Evolutionary conservation across 2,329 filamentous ascomycete species (phyloP).

Genomic region (Xylariaceae sp.): DNA sequence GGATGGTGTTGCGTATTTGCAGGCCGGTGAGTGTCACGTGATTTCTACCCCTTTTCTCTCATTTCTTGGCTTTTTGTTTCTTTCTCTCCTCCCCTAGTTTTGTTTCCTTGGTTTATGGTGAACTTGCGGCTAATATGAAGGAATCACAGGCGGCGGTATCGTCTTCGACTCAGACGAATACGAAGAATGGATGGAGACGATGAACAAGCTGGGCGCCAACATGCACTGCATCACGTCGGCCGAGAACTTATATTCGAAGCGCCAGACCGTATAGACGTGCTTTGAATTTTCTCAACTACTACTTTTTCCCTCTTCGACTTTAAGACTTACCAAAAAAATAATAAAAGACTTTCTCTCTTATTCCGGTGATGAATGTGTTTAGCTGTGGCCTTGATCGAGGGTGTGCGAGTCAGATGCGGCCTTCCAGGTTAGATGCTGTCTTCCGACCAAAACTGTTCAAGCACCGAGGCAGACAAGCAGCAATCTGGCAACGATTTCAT

Average conservation of each 20-base stretch:
- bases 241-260: conserved; percentile 56
- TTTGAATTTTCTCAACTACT: too few relatives aligned
- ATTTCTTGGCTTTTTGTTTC: background rate
- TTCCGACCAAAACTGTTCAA: too few relatives aligned
- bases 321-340: too few relatives aligned
- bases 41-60: conserved; percentile 1
- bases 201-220: conserved; percentile 88
- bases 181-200: conserved; percentile 93
- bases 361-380: too few relatives aligned
- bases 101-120: background rate
- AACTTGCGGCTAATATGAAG: conserved; percentile 1
- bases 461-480: too few relatives aligned
- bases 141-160: conserved; percentile 65
- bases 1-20: conserved; percentile 84
- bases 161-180: conserved; percentile 88
- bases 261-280: conserved; percentile 27
- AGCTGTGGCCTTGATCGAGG: too few relatives aligned
- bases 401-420: too few relatives aligned
- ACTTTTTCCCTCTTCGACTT: too few relatives aligned
- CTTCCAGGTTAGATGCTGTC: too few relatives aligned
- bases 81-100: background rate
- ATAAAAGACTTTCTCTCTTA: too few relatives aligned
- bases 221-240: conserved; percentile 82
- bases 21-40: conserved; percentile 53
- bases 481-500: too few relatives aligned